These are phyloP conservation scores for Berberis thunbergii DNA, from an alignment of 164 flowering plant genomes.

Conservation along the genomic window DNA sequence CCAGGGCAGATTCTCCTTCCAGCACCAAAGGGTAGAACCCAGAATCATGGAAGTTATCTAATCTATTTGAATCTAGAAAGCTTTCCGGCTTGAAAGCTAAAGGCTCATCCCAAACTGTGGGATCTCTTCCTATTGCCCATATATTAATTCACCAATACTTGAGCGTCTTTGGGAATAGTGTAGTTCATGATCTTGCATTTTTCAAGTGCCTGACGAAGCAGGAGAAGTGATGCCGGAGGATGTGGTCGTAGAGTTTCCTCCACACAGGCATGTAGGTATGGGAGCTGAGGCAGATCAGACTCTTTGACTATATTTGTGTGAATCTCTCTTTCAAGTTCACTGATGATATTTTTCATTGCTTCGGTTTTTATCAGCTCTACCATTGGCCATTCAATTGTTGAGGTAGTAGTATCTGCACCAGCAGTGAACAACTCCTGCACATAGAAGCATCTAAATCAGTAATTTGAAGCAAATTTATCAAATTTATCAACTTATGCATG, in stretches of 20 bases:
- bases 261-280: too few relatives aligned
- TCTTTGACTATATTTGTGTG: too few relatives aligned
- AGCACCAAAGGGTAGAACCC: constrained; percentile 5
- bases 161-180: neutral
- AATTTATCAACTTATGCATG: too few relatives aligned
- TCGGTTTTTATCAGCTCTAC: too few relatives aligned
- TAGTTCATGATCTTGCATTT: constrained; percentile 2
- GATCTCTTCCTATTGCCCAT: constrained; percentile 10
- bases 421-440: neutral
- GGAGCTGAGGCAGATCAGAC: too few relatives aligned
- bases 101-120: constrained; percentile 2
- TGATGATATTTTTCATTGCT: too few relatives aligned
- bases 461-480: too few relatives aligned
- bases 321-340: too few relatives aligned
- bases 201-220: neutral
- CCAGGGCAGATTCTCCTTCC: constrained; percentile 3
- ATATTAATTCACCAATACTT: constrained; percentile 1
- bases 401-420: too few relatives aligned
- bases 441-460: neutral
- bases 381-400: too few relatives aligned
- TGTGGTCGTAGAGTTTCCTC: too few relatives aligned
- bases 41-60: constrained; percentile 3
- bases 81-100: neutral
- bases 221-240: too few relatives aligned
- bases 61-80: neutral